Conservation (phyloP, 345 rosid species). For the Geranium brycei region DNA sequence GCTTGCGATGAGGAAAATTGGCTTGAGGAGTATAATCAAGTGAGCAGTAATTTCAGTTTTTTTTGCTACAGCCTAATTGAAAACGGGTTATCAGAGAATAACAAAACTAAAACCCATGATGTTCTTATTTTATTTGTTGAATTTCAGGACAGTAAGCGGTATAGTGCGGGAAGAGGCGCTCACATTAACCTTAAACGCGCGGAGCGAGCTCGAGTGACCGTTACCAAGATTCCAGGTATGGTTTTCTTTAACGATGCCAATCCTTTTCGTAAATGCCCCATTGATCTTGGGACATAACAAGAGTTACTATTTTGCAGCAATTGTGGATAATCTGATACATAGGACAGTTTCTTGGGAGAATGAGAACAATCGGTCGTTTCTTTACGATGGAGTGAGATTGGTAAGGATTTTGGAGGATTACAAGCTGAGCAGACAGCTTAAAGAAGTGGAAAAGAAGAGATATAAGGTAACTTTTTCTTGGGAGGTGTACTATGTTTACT, state of each 20-base stretch:
- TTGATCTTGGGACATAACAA: neutral
- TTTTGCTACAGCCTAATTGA: neutral
- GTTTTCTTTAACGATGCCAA: neutral
- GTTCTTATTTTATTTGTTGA: neutral
- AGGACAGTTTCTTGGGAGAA: slow-evolving; percentile 74
- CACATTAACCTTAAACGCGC: slow-evolving; percentile 92
- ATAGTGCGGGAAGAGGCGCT: slow-evolving; percentile 85
- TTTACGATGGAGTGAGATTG: slow-evolving; percentile 83
- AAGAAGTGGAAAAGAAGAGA: slow-evolving; percentile 86
- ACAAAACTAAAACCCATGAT: too few species aligned
- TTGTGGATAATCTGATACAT: slow-evolving; percentile 71
- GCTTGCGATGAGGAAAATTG: slow-evolving; percentile 95
- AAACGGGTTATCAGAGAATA: too few species aligned
- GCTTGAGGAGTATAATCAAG: slow-evolving; percentile 87
- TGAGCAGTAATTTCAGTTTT: slow-evolving; percentile 17
- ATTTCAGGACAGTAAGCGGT: slow-evolving; percentile 63
- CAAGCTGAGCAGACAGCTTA: slow-evolving; percentile 63
- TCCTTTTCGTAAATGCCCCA: neutral
- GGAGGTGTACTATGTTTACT: too few species aligned
- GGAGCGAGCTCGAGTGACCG: slow-evolving; percentile 70
- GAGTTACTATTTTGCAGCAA: slow-evolving; percentile 32
- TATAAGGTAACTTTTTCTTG: slow-evolving; percentile 34
- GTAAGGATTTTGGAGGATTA: slow-evolving; percentile 79
- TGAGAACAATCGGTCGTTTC: slow-evolving; percentile 46
- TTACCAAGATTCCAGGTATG: slow-evolving; percentile 76